Percentiles rank a stretch among this genome's conserved stretches.
These are phyloP conservation scores for Stephanodiscus minutulus DNA, from an alignment of 108 stramenopile species.

Conservation along the genomic window DNA sequence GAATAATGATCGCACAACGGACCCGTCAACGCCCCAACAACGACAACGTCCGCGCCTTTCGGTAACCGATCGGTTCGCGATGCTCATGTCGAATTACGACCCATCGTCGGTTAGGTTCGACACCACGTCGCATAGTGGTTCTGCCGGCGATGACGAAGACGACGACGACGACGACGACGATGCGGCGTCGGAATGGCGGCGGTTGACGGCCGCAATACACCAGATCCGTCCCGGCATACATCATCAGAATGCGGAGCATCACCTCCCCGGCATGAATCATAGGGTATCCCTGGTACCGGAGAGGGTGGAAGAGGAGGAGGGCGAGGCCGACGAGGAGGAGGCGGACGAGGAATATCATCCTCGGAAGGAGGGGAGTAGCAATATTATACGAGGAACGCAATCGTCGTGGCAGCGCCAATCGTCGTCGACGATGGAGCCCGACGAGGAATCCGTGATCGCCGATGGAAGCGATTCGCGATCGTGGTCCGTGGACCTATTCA, in stretches of 20 bases:
- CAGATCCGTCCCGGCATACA: slow-evolving; percentile 16
- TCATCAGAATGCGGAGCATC: too few relatives aligned
- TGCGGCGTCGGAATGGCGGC: slow-evolving; percentile 5
- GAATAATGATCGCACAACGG: too few relatives aligned
- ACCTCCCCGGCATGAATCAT: background rate
- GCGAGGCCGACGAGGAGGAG: background rate
- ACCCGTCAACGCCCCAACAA: background rate
- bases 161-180: slow-evolving; percentile 20
- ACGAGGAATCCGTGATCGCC: slow-evolving; percentile 22
- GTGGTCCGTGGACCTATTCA: slow-evolving; percentile 14
- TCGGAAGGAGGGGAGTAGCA: too few relatives aligned
- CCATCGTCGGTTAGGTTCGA: slow-evolving; percentile 23
- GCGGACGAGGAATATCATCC: background rate
- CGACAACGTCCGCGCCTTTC: slow-evolving; percentile 19
- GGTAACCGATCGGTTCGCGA: slow-evolving; percentile 39
- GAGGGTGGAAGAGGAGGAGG: background rate
- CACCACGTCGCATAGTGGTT: background rate
- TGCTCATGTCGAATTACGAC: slow-evolving; percentile 47
- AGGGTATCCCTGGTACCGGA: background rate
- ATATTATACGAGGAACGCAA: too few relatives aligned
- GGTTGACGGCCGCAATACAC: slow-evolving; percentile 9
- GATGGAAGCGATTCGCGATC: background rate
- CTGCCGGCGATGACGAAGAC: slow-evolving; percentile 23
- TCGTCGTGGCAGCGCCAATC: background rate
- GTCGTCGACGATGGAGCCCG: background rate